phyloP scores from a whole-genome alignment of 2,329 filamentous ascomycete species.

The Talaromyces pinophilus region DNA sequence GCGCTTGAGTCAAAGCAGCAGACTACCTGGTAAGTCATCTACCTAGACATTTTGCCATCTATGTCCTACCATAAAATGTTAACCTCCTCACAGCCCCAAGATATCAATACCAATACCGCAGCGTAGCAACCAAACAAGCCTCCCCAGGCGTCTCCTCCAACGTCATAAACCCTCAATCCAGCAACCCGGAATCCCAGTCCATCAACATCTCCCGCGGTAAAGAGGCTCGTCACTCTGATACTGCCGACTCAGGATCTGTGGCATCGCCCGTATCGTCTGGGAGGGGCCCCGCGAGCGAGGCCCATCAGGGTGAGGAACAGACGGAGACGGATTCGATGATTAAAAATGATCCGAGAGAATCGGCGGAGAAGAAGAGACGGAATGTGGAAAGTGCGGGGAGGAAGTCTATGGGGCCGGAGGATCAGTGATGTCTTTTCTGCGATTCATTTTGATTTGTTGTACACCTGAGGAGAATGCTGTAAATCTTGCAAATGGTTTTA shows the following conservation, averaged over 20 bases:
- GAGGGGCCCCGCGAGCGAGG: not conserved
- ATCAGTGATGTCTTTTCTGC: not conserved
- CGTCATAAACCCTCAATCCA: not conserved
- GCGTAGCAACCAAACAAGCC: constrained; percentile 7
- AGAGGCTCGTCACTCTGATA: not conserved
- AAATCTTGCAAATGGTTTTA: not conserved
- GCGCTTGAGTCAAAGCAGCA: constrained; percentile 2
- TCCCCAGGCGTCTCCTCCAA: not conserved
- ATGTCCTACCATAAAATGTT: not conserved
- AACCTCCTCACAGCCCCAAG: not conserved
- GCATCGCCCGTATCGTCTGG: not conserved
- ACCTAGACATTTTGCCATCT: not conserved
- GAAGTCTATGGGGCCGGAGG: not conserved
- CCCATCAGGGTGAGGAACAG: not conserved
- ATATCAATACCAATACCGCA: not conserved
- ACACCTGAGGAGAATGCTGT: not conserved
- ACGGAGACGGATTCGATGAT: not conserved
- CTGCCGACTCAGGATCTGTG: not conserved
- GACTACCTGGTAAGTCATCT: not conserved
- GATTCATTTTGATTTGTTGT: not conserved
- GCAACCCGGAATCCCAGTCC: not conserved
- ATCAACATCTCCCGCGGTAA: constrained; percentile 3
- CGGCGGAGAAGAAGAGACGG: not conserved
- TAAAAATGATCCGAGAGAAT: not conserved
- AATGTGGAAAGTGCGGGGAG: not conserved